Evolutionary conservation across 352 stramenopile genomes (phyloP).

Genomic region (Globisporangium takayamanum): DNA sequence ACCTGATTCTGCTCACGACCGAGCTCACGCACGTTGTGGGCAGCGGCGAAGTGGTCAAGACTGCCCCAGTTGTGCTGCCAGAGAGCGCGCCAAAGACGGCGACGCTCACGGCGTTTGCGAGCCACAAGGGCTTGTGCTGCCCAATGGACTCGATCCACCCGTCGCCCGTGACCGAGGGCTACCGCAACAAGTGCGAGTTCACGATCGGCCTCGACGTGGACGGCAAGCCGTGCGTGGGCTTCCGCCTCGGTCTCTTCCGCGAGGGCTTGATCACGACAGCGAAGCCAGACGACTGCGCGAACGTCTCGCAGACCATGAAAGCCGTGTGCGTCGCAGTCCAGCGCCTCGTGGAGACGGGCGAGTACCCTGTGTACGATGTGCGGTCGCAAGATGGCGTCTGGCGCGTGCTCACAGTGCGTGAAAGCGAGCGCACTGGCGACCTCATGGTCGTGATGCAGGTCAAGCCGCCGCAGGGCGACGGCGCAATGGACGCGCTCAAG

Average conservation of each 20-base stretch:
- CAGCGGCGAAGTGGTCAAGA: slow-evolving; percentile 29
- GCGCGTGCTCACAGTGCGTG: slow-evolving; percentile 68
- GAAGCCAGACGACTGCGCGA: slow-evolving; percentile 62
- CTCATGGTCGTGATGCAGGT: slow-evolving; percentile 80
- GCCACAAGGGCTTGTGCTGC: slow-evolving; percentile 80
- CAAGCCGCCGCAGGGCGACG: slow-evolving; percentile 36
- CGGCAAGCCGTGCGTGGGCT: slow-evolving; percentile 77
- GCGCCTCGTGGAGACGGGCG: slow-evolving; percentile 40
- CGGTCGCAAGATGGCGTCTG: slow-evolving; percentile 65
- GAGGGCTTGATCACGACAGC: slow-evolving; percentile 67
- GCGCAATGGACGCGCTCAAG: slow-evolving; percentile 35
- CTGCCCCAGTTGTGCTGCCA: slow-evolving; percentile 21
- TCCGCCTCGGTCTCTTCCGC: slow-evolving; percentile 81
- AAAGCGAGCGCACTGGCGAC: slow-evolving; percentile 55
- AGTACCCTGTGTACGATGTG: slow-evolving; percentile 68
- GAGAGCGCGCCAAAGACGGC: not conserved
- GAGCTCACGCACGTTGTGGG: slow-evolving; percentile 38
- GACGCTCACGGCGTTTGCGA: slow-evolving; percentile 56
- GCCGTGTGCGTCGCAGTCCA: slow-evolving; percentile 64
- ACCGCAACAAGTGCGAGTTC: slow-evolving; percentile 98
- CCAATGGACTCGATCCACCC: slow-evolving; percentile 82
- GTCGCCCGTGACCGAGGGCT: slow-evolving; percentile 82
- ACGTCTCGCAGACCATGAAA: slow-evolving; percentile 82
- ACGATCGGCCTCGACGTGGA: slow-evolving; percentile 87
- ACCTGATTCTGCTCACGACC: slow-evolving; percentile 56